Conservation (phyloP, 2,329 filamentous ascomycete species). For the Colletotrichum sp. region DNA sequence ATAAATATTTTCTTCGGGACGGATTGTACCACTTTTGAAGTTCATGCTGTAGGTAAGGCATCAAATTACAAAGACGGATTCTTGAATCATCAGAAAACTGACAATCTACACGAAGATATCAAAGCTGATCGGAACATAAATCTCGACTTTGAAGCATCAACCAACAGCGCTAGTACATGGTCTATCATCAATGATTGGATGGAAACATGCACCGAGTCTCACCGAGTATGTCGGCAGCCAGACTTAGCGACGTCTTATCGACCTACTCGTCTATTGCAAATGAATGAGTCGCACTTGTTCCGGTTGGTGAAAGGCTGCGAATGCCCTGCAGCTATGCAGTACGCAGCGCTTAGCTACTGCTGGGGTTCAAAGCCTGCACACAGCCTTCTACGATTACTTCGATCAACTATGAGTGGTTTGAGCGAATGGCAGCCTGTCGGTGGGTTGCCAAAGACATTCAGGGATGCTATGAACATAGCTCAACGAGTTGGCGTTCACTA, state of each 20-base stretch:
- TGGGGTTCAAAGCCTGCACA: not conserved
- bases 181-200: not conserved
- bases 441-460: conserved; percentile 18
- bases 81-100: no score
- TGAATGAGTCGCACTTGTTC: not conserved
- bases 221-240: not conserved
- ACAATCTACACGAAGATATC: not conserved
- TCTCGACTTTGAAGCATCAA: not conserved
- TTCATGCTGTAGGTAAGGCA: no score
- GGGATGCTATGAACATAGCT: conserved; percentile 15
- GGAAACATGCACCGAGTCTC: not conserved
- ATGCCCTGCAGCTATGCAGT: accelerated
- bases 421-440: not conserved
- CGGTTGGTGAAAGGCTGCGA: not conserved
- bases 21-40: accelerated
- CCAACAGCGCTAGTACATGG: not conserved
- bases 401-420: not conserved
- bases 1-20: no score
- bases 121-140: not conserved
- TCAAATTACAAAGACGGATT: no score
- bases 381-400: not conserved
- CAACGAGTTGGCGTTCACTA: conserved; percentile 14
- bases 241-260: not conserved
- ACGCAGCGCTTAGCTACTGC: not conserved
- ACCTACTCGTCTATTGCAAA: not conserved